phyloP scores from a whole-genome alignment of 225 moss, liverwort and hornwort genomes.

The Sphagnum tenellum region DNA sequence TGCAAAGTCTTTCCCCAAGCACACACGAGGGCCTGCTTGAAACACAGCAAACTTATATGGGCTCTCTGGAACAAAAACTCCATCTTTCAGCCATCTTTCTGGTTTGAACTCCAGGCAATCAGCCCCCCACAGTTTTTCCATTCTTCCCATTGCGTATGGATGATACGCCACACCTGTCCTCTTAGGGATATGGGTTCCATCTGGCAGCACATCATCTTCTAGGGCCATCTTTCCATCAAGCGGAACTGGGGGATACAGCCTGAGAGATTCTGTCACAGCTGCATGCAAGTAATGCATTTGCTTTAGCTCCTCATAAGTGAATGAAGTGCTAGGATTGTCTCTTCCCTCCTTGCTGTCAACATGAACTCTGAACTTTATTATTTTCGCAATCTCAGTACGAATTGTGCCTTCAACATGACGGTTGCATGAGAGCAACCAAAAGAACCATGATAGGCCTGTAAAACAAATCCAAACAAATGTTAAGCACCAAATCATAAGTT shows the following conservation, averaged over 20 bases:
- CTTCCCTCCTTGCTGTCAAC: background rate
- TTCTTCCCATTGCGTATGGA: constrained; percentile 31
- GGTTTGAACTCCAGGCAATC: constrained; percentile 25
- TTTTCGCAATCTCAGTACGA: constrained; percentile 14
- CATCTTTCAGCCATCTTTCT: constrained; percentile 17
- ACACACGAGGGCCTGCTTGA: constrained; percentile 11
- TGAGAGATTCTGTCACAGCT: constrained; percentile 18
- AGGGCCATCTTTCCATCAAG: constrained; percentile 10
- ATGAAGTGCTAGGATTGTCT: background rate
- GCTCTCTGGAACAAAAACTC: constrained; percentile 15
- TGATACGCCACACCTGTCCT: constrained; percentile 12
- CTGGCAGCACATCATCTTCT: constrained; percentile 27
- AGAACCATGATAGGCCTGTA: constrained; percentile 22
- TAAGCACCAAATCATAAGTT: too few species aligned
- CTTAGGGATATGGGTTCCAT: constrained; percentile 16
- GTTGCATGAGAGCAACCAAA: constrained; percentile 18
- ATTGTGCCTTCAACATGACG: constrained; percentile 12
- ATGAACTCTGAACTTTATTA: constrained; percentile 7
- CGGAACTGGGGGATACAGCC: constrained; percentile 31
- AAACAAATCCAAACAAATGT: background rate
- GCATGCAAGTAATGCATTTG: constrained; percentile 20
- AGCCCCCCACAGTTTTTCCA: constrained; percentile 34
- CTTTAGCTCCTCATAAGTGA: constrained; percentile 17
- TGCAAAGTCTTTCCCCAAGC: constrained; percentile 4
- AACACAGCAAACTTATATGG: constrained; percentile 25